Evolutionary conservation across 164 flowering plant genomes (phyloP), one percentile per base, ranked within the genome.

Genomic region (Vitis rotundifolia): DNA sequence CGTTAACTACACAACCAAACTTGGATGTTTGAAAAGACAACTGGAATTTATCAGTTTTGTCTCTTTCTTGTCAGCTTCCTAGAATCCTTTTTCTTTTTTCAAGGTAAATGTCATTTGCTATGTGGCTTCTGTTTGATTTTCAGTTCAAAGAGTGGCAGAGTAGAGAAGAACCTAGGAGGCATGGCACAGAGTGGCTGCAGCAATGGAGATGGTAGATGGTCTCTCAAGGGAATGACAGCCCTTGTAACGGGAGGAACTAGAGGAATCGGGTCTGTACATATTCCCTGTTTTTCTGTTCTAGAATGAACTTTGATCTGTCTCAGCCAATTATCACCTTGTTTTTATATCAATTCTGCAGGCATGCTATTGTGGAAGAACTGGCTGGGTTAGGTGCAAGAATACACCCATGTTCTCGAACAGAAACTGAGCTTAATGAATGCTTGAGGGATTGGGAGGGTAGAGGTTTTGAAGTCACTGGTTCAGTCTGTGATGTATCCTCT

Each of bases 301-400:
- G 12, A 16, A 15, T 22, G 26, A 59, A 8, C 19, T 5, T n/a
- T 15, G 19, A 19, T 19, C 26, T 15, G 61, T 19, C 13, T 9
- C 10, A 11, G 26, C 26, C 49, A 9, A 49, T 47, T 13, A 11
- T 10, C 14, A 16, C 13, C 19, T 50, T 49, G 2, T 53, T 66
- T 29, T 44, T 13, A 1, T 55, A 2, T 55, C 4, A 56, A 7
- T 47, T 15, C n/a, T 52, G 37, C 61, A 82, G 87, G 61, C 61
- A 68, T 66, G 87, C 87, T 1, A 51, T 73, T 13, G 88, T 82
- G 66, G 88, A 84, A 59, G 88, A 84, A 70, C 49, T 84, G 54
- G 84, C 81, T 14, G 72, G 53, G 0, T 49, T 85, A 0, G 88
- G 86, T 2, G 88, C 88, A 5, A 48, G n/a, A 0, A 79, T 85